Percentiles rank a stretch among this genome's conserved stretches.
phyloP scores from a whole-genome alignment of 257 asterid species.

The Cinchona pubescens region DNA sequence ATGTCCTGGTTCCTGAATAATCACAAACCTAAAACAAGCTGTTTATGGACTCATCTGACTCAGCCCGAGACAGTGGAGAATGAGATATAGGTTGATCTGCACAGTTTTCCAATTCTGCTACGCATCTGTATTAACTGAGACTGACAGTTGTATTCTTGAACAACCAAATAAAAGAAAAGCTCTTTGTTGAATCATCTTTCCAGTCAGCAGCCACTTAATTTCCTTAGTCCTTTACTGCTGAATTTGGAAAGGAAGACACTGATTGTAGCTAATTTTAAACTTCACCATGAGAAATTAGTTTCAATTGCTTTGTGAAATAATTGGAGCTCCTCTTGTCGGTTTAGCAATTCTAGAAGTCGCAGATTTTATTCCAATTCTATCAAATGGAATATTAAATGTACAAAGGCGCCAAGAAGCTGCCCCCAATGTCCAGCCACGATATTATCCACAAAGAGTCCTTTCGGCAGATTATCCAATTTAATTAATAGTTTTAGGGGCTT shows the following conservation, averaged over 20 bases:
- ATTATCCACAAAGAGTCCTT: no score
- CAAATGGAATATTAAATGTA: not conserved
- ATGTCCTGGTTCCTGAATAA: no score
- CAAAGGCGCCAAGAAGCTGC: not conserved
- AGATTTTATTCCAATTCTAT: not conserved
- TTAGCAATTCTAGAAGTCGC: not conserved
- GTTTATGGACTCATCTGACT: not conserved
- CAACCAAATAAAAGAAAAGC: not conserved
- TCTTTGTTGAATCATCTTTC: not conserved
- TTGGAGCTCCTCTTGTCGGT: not conserved
- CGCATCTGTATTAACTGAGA: not conserved
- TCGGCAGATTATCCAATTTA: no score
- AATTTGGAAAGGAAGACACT: no score
- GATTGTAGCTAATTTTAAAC: not conserved
- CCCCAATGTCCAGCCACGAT: not conserved
- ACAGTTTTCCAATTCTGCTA: not conserved
- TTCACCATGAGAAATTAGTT: not conserved
- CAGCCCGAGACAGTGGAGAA: not conserved
- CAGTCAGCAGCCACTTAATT: not conserved
- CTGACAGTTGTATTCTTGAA: not conserved
- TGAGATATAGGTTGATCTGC: no score
- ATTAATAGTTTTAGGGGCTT: no score
- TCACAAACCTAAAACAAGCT: not conserved
- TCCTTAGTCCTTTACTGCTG: not conserved
- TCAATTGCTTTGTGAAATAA: not conserved